A percentile compares a stretch with the other conserved stretches of the same genome.
phyloP scores from a whole-genome alignment of 23 red algal genomes.

The Gracilaria caudata region DNA sequence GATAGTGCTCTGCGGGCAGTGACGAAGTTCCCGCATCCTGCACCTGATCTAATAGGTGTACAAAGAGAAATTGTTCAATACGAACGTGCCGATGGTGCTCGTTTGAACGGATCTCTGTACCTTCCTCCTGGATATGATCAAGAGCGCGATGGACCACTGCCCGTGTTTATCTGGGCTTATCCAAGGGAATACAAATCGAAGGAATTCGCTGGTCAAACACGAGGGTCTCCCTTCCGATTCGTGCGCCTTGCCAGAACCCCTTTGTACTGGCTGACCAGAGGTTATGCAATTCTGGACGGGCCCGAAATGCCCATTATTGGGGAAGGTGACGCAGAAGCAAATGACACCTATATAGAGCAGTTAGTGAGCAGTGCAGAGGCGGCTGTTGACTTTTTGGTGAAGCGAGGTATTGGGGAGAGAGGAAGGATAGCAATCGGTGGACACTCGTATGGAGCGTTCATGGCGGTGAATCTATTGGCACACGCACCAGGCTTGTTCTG shows the following conservation, averaged over 20 bases:
- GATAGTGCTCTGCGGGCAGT: constrained; percentile 44
- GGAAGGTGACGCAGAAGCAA: constrained; percentile 79
- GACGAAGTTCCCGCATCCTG: constrained; percentile 87
- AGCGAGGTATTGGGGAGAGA: constrained; percentile 66
- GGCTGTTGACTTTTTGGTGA: constrained; percentile 86
- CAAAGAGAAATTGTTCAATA: constrained; percentile 77
- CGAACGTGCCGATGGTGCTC: constrained; percentile 75
- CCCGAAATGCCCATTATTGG: constrained; percentile 95
- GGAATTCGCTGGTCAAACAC: constrained; percentile 79
- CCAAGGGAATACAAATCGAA: constrained; percentile 89
- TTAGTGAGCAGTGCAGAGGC: constrained; percentile 85
- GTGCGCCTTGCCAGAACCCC: constrained; percentile 81
- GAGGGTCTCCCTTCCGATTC: constrained; percentile 93
- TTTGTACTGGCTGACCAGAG: constrained; percentile 93
- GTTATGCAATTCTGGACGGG: constrained; percentile 93
- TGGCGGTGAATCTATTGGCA: constrained; percentile 89
- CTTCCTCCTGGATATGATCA: constrained; percentile 87
- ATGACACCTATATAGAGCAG: constrained; percentile 89
- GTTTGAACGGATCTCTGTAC: constrained; percentile 81
- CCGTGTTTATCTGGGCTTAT: constrained; percentile 97
- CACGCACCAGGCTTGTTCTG: constrained; percentile 93
- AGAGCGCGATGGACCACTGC: constrained; percentile 65
- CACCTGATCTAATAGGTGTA: constrained; percentile 81
- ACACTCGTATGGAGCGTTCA: constrained; percentile 95
- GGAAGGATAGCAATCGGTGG: constrained; percentile 86